Evolutionary conservation across 345 rosid species (phyloP), one percentile per base, ranked within the genome.

Genomic region (Xanthoceras sorbifolium): DNA sequence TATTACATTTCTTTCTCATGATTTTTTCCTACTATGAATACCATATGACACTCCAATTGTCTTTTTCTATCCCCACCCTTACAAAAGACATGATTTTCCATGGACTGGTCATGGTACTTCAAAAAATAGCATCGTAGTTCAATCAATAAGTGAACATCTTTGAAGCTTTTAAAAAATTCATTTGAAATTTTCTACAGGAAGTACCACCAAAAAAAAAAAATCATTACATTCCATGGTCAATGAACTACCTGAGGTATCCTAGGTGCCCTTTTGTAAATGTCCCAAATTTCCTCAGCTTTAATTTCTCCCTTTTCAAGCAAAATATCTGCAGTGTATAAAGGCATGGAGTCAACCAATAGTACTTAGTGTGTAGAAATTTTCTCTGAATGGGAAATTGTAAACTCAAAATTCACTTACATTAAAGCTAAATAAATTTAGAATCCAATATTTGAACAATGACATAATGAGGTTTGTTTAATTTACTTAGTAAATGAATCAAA

Each of bases 221-320:
- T 67, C 64, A 77, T 57, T 32, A 32, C 6, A 50, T 40, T 40
- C 61, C 61, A 28, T 18, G 59, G 28, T 60, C 46, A 48, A 20
- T 71, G 32, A 77, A 68, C 81, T 79, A 90, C 99, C 89, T 93
- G 98, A 80, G 91, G 88, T 82, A 93, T 84, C 80, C 84, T 88
- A 67, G 96, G 96, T 55, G 91, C 82, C 71, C 80, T 85, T 73
- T 86, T 89, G 85, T 87, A 95, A 74, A 89, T 84, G 64, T 87
- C 89, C 99, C 97, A 95, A 76, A 93, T 91, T 81, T 95, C 91
- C 32, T 85, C 89, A 22, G 96, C 97, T 80, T 87, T 87, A 29
- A 95, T 91, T 78, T 88, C 87, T 71, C 93, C 96, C 18, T 86
- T 85, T 67, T 90, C 97, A 63, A 95, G 94, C 55, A 93, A 88